Evolutionary conservation across 352 stramenopile species (phyloP).

Genomic region (Globisporangium heterothallicum): DNA sequence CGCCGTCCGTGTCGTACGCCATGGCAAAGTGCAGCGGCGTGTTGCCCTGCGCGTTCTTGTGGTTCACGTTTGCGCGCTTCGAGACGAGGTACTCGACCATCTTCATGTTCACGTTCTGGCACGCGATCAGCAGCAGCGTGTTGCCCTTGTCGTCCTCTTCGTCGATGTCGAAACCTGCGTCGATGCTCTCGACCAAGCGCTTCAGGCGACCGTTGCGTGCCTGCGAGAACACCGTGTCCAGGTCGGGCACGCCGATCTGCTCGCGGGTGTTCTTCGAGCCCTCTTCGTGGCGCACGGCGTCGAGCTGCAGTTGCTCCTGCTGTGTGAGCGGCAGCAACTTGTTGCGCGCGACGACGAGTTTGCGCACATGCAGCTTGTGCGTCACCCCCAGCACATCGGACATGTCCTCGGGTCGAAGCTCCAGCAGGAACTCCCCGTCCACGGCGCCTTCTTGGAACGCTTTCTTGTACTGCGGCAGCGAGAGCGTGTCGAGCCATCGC

Average conservation of each 20-base stretch:
- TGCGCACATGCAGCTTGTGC: conserved; percentile 91
- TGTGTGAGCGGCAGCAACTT: conserved; percentile 84
- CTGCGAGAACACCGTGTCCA: conserved; percentile 87
- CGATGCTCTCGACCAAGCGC: conserved; percentile 85
- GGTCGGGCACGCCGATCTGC: conserved; percentile 23
- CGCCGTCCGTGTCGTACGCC: conserved; percentile 87
- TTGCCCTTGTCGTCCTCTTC: conserved; percentile 91
- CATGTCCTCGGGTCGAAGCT: conserved; percentile 90
- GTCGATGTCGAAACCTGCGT: conserved; percentile 87
- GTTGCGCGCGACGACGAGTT: conserved; percentile 82
- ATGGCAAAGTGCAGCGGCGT: conserved; percentile 93
- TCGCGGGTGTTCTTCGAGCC: conserved; percentile 27
- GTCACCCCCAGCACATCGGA: conserved; percentile 85
- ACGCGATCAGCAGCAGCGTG: conserved; percentile 86
- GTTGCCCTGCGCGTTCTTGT: conserved; percentile 90
- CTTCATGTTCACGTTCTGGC: conserved; percentile 87
- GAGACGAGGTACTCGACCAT: conserved; percentile 87
- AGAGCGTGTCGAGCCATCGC: conserved; percentile 90
- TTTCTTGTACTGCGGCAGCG: conserved; percentile 86
- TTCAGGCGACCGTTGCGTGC: conserved; percentile 87
- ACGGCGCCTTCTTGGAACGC: conserved; percentile 88
- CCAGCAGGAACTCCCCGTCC: conserved; percentile 90
- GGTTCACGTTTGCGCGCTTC: conserved; percentile 87
- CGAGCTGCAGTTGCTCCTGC: conserved; percentile 66
- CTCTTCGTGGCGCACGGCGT: conserved; percentile 51